Evolutionary conservation across 331 rosid species (phyloP).

Genomic region (Pyrus hybrid): DNA sequence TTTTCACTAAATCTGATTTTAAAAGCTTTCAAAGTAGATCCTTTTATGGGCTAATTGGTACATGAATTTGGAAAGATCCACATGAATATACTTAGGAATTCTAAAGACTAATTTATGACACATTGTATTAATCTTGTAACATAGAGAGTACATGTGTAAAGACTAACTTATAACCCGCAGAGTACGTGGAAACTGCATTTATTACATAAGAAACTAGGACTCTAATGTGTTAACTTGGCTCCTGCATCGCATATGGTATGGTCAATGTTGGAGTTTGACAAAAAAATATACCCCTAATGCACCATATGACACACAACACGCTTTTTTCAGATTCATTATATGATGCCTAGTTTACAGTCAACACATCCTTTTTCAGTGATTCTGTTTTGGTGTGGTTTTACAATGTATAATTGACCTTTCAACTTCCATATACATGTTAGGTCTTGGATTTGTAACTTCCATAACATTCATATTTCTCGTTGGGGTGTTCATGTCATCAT

Average conservation of each 20-base stretch:
- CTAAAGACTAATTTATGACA: no score
- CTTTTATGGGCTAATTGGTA: no score
- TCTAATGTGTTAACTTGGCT: no score
- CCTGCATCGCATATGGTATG: neutral
- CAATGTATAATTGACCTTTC: slow-evolving; percentile 3
- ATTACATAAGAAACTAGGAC: no score
- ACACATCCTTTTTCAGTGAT: neutral
- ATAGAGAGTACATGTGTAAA: no score
- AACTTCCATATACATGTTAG: slow-evolving; percentile 32
- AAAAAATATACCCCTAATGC: neutral
- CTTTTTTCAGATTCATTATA: neutral
- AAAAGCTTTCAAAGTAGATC: no score
- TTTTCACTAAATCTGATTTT: no score
- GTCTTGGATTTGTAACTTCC: slow-evolving; percentile 95
- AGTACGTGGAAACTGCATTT: no score
- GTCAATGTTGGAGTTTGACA: neutral
- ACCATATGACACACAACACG: neutral
- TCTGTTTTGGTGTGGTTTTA: neutral
- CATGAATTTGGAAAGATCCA: no score
- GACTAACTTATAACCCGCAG: no score
- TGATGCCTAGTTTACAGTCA: neutral
- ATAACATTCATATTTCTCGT: slow-evolving; percentile 86
- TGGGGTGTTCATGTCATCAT: slow-evolving; percentile 97
- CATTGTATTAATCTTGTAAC: no score
- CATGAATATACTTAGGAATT: no score